Evolutionary conservation across 176 grass and related monocot genomes (phyloP).

Genomic region (Otatea glauca): DNA sequence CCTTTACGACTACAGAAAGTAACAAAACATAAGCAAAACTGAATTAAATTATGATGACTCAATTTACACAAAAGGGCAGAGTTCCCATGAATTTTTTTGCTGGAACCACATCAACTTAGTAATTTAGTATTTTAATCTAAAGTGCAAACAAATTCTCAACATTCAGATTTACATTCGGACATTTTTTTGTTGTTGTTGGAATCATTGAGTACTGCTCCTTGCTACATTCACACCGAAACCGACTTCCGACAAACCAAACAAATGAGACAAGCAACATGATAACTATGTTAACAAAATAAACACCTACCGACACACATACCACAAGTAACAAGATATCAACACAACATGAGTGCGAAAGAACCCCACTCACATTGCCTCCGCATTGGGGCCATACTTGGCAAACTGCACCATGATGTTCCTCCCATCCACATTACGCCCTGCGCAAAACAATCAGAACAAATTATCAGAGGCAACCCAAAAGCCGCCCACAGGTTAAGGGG

Average conservation of each 20-base stretch:
- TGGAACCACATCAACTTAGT: not conserved
- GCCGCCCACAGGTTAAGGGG: not conserved
- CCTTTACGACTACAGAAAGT: constrained; percentile 68
- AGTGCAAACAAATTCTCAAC: not conserved
- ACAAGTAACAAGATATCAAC: not conserved
- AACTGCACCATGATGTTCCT: constrained; percentile 99
- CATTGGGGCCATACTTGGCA: constrained; percentile 99
- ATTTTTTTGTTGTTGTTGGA: too few relatives aligned
- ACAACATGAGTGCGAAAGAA: not conserved
- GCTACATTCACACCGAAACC: not conserved
- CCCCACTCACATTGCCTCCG: constrained; percentile 86
- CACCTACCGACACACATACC: not conserved
- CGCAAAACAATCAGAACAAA: not conserved
- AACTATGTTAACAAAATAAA: not conserved
- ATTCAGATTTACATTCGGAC: not conserved
- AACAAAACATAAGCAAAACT: constrained; percentile 17
- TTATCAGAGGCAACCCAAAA: not conserved
- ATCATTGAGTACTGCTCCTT: not conserved
- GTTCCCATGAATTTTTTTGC: not conserved
- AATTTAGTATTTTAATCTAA: not conserved
- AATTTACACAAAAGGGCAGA: not conserved
- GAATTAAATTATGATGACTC: not conserved
- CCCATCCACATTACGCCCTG: constrained; percentile 89
- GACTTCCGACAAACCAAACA: not conserved
- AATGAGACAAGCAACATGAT: not conserved